Evolutionary conservation across 2,329 filamentous ascomycete genomes (phyloP), one percentile per base, ranked within the genome.

Genomic region (Claviceps quebecensis): DNA sequence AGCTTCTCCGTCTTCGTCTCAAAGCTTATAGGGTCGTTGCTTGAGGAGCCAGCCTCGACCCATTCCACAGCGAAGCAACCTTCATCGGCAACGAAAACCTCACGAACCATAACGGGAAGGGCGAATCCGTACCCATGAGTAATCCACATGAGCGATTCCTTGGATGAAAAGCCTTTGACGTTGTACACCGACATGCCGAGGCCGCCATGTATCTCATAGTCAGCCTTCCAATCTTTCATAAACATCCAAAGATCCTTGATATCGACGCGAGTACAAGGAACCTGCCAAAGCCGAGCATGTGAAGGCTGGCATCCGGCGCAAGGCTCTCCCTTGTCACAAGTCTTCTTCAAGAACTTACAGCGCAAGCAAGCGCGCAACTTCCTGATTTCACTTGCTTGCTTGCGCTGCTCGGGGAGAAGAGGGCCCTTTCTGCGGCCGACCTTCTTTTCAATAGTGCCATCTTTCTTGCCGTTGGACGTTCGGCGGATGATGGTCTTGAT

Each of bases 261-360:
- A 68, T 96, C 91, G 63, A 96, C 95, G 55, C 91, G 86, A 41
- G 91, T 97, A 75, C 91, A 97, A 55, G 91, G 91, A 45, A 97
- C 91, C 71, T 96, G 90, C 91, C 91, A 97, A 49, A 97, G 76
- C 57, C 91, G 84, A 56, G 91, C 91, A 67, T 97, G 91, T 19
- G 90, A 95, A 48, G 91, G 91, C 72, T 95, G 87, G 73, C 91
- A 97, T 47, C 91, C 91, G 61, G 84, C 86, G 69, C 91, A 97
- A 53, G 91, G 91, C 72, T 96, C 90, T 56, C 91, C 91, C 74
- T 94, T 96, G 69, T 97, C 91, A 65, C 91, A 97, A 47, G 91
- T 96, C 79, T 97, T 97, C 79, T 97, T 97, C 67, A 97, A 76
- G 74, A 96, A 97, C 72, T 96, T 96, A 80, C 91, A 97, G 58